Evolutionary conservation across 148 eudicot species (phyloP), one percentile per base, ranked within the genome.

Genomic region (Bassia scoparia): DNA sequence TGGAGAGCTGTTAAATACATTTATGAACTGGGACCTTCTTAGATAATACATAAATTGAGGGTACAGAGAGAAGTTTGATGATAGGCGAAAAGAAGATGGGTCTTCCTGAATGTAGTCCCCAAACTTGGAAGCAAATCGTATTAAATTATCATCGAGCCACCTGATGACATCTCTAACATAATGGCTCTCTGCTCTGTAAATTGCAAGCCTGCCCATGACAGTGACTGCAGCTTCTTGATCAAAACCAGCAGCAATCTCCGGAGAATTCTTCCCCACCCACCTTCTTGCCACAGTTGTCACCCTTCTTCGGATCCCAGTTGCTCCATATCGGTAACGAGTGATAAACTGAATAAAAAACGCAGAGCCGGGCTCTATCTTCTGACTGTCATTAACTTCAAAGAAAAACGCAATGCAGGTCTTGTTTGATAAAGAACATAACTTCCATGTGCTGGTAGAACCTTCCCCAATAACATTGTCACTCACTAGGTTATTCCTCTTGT

Each of bases 161-260:
- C 90, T 82, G 58, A 94, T 78, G 33, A 94, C 98, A 61, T 94
- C 98, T 59, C 81, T 70, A 26, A 88, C 86, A 72, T 78, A 83
- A 78, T 61, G 87, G 30, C 50, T 83, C 79, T 87, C 88, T 41
- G 96, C 83, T 72, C 84, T 82, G 61, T 88, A 73, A 61, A 88
- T 82, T 20, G 98, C 96, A 59, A 91, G 96, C 82, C 97, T 79
- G 48, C 96, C 86, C 87, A 88, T 84, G 73, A 91, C 87, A 4
- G 96, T 76, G 46, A 96, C 98, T 66, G 97, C 98, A 68, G 93
- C 85, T 89, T 94, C 98, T 75, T 94, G 98, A 77, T 94, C 98
- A 68, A 94, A 94, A 23, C 97, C 98, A 53, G 96, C 81, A 65
- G 88, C 81, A 55, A 94, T 89, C 62, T 94, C 98, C 0, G 96